These are phyloP conservation scores for Ambrosia hybrid DNA, from an alignment of 140 eudicot species.

Conservation along the genomic window DNA sequence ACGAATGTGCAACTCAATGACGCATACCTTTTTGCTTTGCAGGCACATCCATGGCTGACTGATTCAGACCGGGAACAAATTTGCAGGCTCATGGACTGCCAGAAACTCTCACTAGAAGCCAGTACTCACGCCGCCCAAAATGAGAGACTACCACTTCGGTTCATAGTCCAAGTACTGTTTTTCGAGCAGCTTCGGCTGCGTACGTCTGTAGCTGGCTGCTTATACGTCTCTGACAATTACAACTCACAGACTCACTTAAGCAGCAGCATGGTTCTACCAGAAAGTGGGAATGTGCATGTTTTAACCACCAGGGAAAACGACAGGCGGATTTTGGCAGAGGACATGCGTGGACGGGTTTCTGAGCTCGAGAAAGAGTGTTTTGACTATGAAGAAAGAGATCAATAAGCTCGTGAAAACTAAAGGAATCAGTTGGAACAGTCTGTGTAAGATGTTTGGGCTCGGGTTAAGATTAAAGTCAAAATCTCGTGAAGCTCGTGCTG, in stretches of 20 bases:
- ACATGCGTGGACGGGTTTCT: conserved; percentile 56
- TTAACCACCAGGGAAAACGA: conserved; percentile 30
- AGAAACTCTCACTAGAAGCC: conserved; percentile 71
- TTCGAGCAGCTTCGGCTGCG: conserved; percentile 69
- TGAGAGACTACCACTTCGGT: conserved; percentile 63
- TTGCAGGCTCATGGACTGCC: conserved; percentile 69
- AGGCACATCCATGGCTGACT: conserved; percentile 72
- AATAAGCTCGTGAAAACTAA: conserved; percentile 56
- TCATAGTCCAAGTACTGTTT: conserved; percentile 61
- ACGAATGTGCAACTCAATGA: background rate
- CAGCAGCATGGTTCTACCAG: conserved; percentile 33
- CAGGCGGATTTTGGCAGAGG: conserved; percentile 42
- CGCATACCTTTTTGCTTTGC: background rate
- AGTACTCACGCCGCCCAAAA: conserved; percentile 72
- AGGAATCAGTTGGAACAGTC: conserved; percentile 51
- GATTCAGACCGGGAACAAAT: conserved; percentile 60
- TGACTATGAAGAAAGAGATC: conserved; percentile 54
- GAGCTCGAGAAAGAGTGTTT: conserved; percentile 68
- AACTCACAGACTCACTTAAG: conserved; percentile 47
- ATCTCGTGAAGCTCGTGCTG: conserved; percentile 26
- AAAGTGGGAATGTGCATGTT: conserved; percentile 27
- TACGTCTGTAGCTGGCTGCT: conserved; percentile 56
- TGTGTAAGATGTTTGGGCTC: conserved; percentile 48
- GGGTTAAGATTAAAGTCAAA: conserved; percentile 36
- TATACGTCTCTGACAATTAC: conserved; percentile 52